A percentile compares a stretch with the other conserved stretches of the same genome.
phyloP scores from a whole-genome alignment of 139 green algal genomes.

The Gonium pectorale region DNA sequence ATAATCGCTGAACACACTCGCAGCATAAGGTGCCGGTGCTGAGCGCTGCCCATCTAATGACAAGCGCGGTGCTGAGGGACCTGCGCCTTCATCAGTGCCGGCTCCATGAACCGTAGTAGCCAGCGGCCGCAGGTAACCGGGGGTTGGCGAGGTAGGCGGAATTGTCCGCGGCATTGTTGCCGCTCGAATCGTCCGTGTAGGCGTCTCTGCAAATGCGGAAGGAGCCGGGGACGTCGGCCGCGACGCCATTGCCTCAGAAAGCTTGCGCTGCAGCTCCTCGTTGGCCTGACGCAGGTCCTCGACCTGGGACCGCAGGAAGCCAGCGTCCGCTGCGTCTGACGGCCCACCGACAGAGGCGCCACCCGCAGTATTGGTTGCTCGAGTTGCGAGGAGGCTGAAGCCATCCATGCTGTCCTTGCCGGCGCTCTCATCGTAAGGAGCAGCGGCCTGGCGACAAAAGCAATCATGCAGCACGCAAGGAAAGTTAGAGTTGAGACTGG shows the following conservation, averaged over 20 bases:
- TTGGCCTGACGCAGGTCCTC: background rate
- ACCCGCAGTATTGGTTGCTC: background rate
- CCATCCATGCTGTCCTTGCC: background rate
- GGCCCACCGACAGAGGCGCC: background rate
- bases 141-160: too few relatives aligned
- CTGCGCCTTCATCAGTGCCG: too few relatives aligned
- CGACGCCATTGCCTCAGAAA: background rate
- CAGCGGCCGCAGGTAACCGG: too few relatives aligned
- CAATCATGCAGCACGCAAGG: too few relatives aligned
- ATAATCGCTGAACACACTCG: conserved; percentile 24
- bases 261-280: background rate
- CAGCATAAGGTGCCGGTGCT: background rate
- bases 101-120: too few relatives aligned
- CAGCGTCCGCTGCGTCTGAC: background rate
- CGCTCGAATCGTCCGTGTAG: too few relatives aligned
- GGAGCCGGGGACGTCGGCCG: background rate
- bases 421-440: too few relatives aligned
- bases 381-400: background rate
- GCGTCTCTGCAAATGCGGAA: too few relatives aligned
- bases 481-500: too few relatives aligned
- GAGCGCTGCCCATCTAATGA: background rate
- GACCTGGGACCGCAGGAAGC: background rate
- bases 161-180: too few relatives aligned
- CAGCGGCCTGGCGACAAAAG: too few relatives aligned
- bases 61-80: too few relatives aligned